Base-by-base conservation (phyloP, 345 rosid species). In the Bruguiera gymnorhiza region DNA sequence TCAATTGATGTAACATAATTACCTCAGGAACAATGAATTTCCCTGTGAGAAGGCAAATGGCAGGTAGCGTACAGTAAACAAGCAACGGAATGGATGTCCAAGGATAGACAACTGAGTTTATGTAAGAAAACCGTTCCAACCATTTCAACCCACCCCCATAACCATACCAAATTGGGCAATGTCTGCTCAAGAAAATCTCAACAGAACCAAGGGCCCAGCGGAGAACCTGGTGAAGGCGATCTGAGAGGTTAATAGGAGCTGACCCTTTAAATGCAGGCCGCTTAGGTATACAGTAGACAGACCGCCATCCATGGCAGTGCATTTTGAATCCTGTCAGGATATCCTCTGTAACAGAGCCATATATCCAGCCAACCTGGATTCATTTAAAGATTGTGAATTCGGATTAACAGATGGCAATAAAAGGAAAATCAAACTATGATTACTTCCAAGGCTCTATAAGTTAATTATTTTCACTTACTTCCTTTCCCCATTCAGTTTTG, bases 401-500 rank as follows among this genome's bases (percentile, higher is more conserved):
- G 48, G 57, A 61, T 48, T n/a, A 62, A 52, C 30, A 46, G 32
- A n/a, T 32, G 59, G 51, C 29, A 16, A 62, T 6, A 74, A 60
- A 72, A 62, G 18, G 1, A 70, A 5, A 65, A 64, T 15, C 36
- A 37, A 50, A 53, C 26, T 15, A 71, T 37, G 48, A 24, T 3
- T 60, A 43, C 39, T 50, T 48, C 31, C 9, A 50, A 31, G 23
- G 63, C 23, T 37, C 51, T 48, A 8, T 34, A 7, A 0, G 9
- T 58, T 66, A 54, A 4, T 21, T 7, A 9, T 27, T 24, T 65
- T 67, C 54, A 82, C 89, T 73, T 79, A 94, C 98, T 84, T 94
- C 97, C 72, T 91, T 94, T 63, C 98, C 98, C 98, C 98, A 91
- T 84, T 94, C 98, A 23, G 98, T 91, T 84, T 94, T 94, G 72